These are phyloP conservation scores for Hypomyces rosellus DNA, from an alignment of 2,329 filamentous ascomycete species.

Conservation along the genomic window DNA sequence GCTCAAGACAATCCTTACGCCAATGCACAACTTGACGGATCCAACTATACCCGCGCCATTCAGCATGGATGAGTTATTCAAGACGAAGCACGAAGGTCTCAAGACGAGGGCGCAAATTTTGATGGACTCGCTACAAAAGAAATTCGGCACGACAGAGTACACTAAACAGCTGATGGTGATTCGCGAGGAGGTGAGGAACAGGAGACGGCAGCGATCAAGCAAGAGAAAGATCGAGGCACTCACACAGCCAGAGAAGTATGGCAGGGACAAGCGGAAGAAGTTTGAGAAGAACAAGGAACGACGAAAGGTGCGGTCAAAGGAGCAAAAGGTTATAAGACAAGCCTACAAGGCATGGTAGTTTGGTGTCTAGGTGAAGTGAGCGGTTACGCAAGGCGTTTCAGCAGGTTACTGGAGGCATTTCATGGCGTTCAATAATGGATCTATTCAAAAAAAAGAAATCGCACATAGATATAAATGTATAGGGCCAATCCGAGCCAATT, in stretches of 20 bases:
- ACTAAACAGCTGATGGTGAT: slow-evolving; percentile 67
- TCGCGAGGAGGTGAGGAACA: slow-evolving; percentile 63
- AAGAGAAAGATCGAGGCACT: slow-evolving; percentile 91
- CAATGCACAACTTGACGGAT: slow-evolving; percentile 79
- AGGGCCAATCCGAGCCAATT: neutral
- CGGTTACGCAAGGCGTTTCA: neutral
- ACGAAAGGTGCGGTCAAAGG: slow-evolving; percentile 69
- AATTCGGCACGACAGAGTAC: slow-evolving; percentile 74
- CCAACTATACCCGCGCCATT: slow-evolving; percentile 65
- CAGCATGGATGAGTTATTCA: slow-evolving; percentile 65
- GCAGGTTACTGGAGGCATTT: slow-evolving; percentile 1
- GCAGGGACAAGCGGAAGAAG: slow-evolving; percentile 73
- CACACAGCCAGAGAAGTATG: slow-evolving; percentile 70
- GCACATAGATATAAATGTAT: slow-evolving; percentile 3
- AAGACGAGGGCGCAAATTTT: slow-evolving; percentile 67
- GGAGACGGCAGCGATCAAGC: slow-evolving; percentile 65
- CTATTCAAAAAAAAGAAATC: neutral
- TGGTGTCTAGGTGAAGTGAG: neutral
- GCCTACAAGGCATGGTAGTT: slow-evolving; percentile 52
- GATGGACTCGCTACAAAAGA: slow-evolving; percentile 77
- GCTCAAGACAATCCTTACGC: slow-evolving; percentile 52
- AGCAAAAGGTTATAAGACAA: slow-evolving; percentile 65
- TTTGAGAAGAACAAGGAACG: slow-evolving; percentile 77
- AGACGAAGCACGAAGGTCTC: slow-evolving; percentile 61
- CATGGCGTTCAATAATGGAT: slow-evolving; percentile 3